Base-by-base conservation (phyloP, 2,329 filamentous ascomycete species). In the Thielaviopsis euricoi region DNA sequence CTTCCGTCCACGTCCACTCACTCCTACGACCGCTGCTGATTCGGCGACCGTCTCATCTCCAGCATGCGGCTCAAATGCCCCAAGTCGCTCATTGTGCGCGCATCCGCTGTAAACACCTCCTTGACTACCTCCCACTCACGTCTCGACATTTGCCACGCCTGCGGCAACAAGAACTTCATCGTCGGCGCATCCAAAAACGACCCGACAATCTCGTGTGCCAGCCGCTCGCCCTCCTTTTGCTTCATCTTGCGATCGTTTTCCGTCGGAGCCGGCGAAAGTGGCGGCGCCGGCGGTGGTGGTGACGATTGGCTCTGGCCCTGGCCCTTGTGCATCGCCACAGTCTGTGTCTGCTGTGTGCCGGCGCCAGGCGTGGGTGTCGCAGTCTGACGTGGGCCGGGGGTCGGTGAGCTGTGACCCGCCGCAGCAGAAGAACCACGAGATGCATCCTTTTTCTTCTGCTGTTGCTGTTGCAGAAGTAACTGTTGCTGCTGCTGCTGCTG, bases 51-150 rank as follows among this genome's bases (percentile, higher is more conserved):
- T 29, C 58, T 55, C 58, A 60, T 75, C 57, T 81, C 80, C 13
- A 84, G 66, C 21, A 82, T 70, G 52, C 70, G 69, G 40, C 78
- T 79, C 3, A 85, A 70, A 56, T 80, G 73, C 55, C 75, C 71
- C 19, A 84, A 68, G 64, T 89, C 81, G 1, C 82, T 77, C 22
- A 81, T 75, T 0, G 87, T 80, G 22, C 76, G 77, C 0, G 82
- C 80, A 57, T 89, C 82, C 12, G 76, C 74, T 54, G 82, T 77
- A 23, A 89, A 75, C 15, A 91, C 83, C 46, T 78, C 76, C 55
- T 79, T 76, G 61, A 96, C 79, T 26, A 93, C 80, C 58, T 79
- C 75, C 78, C 93, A 85, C 66, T 94, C 87, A 17, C 78, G 72
- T n/a, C 79, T 74, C 52, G 82, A 76, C 74, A 86, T 87, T 54